Evolutionary conservation across 2,329 filamentous ascomycete genomes (phyloP).

Genomic region (Metarhizium guizhouense): DNA sequence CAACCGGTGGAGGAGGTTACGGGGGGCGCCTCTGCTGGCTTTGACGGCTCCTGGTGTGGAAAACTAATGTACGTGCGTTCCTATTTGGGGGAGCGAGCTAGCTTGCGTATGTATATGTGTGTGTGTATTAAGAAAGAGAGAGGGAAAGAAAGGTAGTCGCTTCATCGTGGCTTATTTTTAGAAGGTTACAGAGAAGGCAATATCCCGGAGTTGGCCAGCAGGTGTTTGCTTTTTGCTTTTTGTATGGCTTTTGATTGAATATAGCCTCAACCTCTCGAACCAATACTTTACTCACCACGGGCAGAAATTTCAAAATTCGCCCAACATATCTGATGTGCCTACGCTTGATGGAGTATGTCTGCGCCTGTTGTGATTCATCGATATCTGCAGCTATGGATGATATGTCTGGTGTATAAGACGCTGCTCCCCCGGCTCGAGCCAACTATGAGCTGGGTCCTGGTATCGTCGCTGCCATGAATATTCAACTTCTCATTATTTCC

Average conservation of each 20-base stretch:
- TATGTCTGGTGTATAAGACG: too few relatives aligned
- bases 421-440: too few relatives aligned
- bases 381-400: too few relatives aligned
- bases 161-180: background rate
- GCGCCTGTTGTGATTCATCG: too few relatives aligned
- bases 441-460: too few relatives aligned
- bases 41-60: background rate
- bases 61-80: background rate
- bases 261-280: background rate
- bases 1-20: slow-evolving; percentile 38
- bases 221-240: background rate
- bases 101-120: background rate
- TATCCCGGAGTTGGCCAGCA: background rate
- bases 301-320: background rate
- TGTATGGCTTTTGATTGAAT: background rate
- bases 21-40: slow-evolving; percentile 30
- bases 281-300: background rate
- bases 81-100: background rate
- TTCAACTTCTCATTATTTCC: too few relatives aligned
- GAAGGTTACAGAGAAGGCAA: background rate
- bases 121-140: background rate
- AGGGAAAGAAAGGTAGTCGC: background rate
- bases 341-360: too few relatives aligned
- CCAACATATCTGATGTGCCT: too few relatives aligned
- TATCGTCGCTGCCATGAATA: too few relatives aligned